Percentiles rank a stretch among this genome's conserved stretches.
Conservation (phyloP, 2,329 filamentous ascomycete species). For the Fusarium bactridioides region DNA sequence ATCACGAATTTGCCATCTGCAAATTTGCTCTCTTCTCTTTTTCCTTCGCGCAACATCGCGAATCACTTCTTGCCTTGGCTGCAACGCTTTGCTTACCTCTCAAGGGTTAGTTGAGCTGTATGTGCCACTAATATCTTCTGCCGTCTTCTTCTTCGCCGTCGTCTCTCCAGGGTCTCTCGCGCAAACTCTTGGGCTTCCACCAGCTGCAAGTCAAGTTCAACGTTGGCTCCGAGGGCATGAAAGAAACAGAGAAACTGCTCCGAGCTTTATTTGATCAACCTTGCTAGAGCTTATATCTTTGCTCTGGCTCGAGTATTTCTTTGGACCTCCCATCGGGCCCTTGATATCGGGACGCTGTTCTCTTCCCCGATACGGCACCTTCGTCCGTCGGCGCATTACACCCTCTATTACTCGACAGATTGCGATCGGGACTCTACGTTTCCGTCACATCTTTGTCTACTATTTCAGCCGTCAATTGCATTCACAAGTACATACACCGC, state of each 20-base stretch:
- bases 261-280: not conserved
- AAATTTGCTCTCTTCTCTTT: conserved; percentile 27
- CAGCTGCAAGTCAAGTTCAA: not conserved
- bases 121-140: conserved; percentile 4
- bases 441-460: conserved; percentile 15
- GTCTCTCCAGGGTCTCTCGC: not conserved
- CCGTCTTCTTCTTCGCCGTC: not conserved
- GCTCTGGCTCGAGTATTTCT: not conserved
- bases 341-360: conserved; percentile 22
- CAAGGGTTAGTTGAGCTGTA: conserved; percentile 14
- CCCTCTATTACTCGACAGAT: conserved; percentile 8
- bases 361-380: conserved; percentile 33
- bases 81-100: conserved; percentile 8
- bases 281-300: conserved; percentile 12
- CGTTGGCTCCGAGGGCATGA: not conserved
- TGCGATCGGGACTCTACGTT: conserved; percentile 21
- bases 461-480: conserved; percentile 4
- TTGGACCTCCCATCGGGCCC: conserved; percentile 2
- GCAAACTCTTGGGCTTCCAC: conserved; percentile 1
- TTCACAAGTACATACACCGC: conserved; percentile 2
- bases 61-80: conserved; percentile 1
- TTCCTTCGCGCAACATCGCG: conserved; percentile 6
- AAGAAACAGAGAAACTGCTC: not conserved
- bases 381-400: conserved; percentile 36
- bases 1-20: conserved; percentile 34